Percentiles rank a stretch among this genome's conserved stretches.
Evolutionary conservation across 208 protist genomes (phyloP).

Genomic region (Herpetomonas tarakana): DNA sequence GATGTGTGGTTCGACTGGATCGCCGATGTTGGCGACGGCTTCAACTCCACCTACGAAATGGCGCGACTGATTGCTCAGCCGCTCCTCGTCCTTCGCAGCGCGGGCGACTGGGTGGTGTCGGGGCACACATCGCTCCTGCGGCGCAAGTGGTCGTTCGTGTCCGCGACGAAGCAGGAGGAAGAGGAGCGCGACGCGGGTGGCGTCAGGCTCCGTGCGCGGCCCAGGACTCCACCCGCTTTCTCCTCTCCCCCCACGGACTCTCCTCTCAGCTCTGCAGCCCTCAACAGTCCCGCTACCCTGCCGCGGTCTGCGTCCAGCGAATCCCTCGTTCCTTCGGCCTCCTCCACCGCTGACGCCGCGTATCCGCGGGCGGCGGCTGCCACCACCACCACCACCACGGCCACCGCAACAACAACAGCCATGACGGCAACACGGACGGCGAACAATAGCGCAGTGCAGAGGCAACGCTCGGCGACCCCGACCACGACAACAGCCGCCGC

Average conservation of each 20-base stretch:
- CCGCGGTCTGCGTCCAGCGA: too few relatives aligned
- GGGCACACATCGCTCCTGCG: not conserved
- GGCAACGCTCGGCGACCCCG: too few relatives aligned
- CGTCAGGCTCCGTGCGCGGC: too few relatives aligned
- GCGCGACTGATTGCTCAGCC: slow-evolving; percentile 72
- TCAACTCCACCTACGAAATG: slow-evolving; percentile 85
- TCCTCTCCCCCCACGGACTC: not conserved
- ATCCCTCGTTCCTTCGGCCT: not conserved
- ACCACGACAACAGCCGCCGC: not conserved
- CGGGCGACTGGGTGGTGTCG: not conserved
- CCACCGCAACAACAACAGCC: not conserved
- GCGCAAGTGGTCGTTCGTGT: too few relatives aligned
- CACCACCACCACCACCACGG: not conserved
- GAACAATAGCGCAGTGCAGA: slow-evolving; percentile 3
- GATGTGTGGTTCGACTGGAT: slow-evolving; percentile 88
- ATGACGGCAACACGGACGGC: not conserved
- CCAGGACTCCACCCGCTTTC: too few relatives aligned
- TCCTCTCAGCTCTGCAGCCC: not conserved
- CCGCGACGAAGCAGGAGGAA: not conserved
- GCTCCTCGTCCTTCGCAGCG: slow-evolving; percentile 19
- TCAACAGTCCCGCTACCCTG: too few relatives aligned
- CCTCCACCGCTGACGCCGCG: not conserved
- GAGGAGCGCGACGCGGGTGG: too few relatives aligned
- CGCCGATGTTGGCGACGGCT: slow-evolving; percentile 83
- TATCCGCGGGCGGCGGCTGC: not conserved